Evolutionary conservation across 2,329 filamentous ascomycete species (phyloP).

Genomic region (Phialophora verrucosa): DNA sequence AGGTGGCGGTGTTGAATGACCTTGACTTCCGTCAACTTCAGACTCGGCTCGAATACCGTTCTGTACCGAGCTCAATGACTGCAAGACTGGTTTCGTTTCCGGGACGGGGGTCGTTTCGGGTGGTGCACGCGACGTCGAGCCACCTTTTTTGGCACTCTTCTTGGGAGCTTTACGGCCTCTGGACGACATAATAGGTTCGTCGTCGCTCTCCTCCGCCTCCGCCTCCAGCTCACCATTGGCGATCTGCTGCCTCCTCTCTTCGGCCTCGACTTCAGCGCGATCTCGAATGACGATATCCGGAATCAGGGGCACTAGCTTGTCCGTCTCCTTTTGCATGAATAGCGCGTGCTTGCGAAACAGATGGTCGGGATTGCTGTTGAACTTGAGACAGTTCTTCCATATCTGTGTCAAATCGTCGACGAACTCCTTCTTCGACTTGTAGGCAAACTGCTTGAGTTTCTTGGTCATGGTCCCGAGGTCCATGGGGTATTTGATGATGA

Average conservation of each 20-base stretch:
- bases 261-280: conserved; percentile 90
- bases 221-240: conserved; percentile 77
- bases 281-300: conserved; percentile 90
- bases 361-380: conserved; percentile 88
- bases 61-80: conserved; percentile 54
- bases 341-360: conserved; percentile 90
- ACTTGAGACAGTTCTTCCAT: conserved; percentile 95
- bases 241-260: conserved; percentile 78
- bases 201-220: conserved; percentile 87
- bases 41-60: conserved; percentile 69
- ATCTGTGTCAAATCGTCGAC: conserved; percentile 92
- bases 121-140: conserved; percentile 68
- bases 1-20: conserved; percentile 80
- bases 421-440: conserved; percentile 92
- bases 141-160: conserved; percentile 75
- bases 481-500: conserved; percentile 83
- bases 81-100: conserved; percentile 74
- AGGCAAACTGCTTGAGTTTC: conserved; percentile 80
- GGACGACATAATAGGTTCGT: conserved; percentile 98
- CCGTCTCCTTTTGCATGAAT: conserved; percentile 95
- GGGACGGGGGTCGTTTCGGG: conserved; percentile 77
- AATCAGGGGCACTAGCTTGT: conserved; percentile 93
- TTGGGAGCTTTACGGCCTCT: conserved; percentile 84
- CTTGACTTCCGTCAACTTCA: conserved; percentile 73
- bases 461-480: conserved; percentile 98